Evolutionary conservation across 2,329 filamentous ascomycete species (phyloP).

Genomic region (Ascochyta rabiei): DNA sequence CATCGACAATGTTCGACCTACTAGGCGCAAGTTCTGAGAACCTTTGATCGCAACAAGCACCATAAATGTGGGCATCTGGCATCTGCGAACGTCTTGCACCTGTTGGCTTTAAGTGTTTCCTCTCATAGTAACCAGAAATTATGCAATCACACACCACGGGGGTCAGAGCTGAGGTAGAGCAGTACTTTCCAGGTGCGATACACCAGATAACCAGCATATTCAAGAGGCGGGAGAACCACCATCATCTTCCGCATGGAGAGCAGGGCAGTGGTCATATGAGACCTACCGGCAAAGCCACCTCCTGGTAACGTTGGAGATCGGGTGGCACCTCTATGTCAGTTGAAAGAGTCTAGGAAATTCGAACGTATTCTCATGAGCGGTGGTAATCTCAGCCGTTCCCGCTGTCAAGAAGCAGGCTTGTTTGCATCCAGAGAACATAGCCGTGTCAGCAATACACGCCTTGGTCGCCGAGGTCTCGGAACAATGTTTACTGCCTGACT

Average conservation of each 20-base stretch:
- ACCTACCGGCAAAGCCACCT: background rate
- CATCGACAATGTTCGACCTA: background rate
- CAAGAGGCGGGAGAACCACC: background rate
- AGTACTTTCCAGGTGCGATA: background rate
- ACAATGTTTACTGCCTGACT: slow-evolving; percentile 2
- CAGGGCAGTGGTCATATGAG: background rate
- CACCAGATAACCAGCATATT: background rate
- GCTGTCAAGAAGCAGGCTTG: slow-evolving; percentile 4
- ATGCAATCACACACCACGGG: background rate
- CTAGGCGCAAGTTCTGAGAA: background rate
- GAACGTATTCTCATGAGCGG: background rate
- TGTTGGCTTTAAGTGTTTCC: background rate
- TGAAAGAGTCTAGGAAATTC: background rate
- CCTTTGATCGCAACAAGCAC: background rate
- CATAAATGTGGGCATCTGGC: background rate
- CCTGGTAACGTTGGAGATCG: background rate
- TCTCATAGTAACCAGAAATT: too few species aligned
- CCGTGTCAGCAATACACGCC: background rate
- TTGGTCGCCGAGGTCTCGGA: background rate
- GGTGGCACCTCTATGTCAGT: background rate
- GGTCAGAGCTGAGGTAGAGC: background rate
- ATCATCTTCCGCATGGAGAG: background rate
- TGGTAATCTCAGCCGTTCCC: background rate
- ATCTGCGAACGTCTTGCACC: background rate
- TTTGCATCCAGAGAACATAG: background rate